phyloP scores from a whole-genome alignment of 2,329 filamentous ascomycete species.

The Botrytis aclada region DNA sequence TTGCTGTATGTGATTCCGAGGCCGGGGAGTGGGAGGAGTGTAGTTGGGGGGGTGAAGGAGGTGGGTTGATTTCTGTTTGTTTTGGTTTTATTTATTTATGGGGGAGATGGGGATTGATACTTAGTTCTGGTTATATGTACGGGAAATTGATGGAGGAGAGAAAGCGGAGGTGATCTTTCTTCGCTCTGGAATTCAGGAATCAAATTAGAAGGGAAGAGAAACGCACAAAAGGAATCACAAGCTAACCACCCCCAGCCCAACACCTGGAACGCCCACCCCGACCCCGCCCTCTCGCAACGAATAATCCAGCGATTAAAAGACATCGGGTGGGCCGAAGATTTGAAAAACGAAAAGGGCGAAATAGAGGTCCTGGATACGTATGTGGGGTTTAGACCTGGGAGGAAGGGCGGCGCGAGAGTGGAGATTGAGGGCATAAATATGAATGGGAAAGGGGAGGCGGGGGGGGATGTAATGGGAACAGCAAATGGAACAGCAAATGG shows the following conservation, averaged over 20 bases:
- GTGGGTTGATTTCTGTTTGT: constrained; percentile 29
- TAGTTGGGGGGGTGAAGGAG: constrained; percentile 47
- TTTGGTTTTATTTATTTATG: constrained; percentile 23
- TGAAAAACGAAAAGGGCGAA: not conserved
- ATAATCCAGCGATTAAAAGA: not conserved
- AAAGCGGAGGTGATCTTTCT: not conserved
- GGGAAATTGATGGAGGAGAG: not conserved
- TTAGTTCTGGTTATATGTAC: not conserved
- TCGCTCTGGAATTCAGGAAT: not conserved
- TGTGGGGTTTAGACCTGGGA: not conserved
- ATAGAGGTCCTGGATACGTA: not conserved
- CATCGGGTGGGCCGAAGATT: not conserved
- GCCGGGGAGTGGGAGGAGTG: constrained; percentile 41
- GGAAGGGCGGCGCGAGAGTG: not conserved
- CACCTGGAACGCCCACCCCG: not conserved
- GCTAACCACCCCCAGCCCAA: not conserved
- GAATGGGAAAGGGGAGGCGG: not conserved
- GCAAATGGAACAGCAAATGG: no score
- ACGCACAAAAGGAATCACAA: not conserved
- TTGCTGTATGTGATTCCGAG: constrained; percentile 43
- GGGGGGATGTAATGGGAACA: no score
- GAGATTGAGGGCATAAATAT: constrained; percentile 27
- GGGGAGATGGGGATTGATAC: not conserved
- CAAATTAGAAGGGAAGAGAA: no score
- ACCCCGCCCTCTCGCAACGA: not conserved